Base-by-base conservation (phyloP, 2,329 filamentous ascomycete species). In the Pseudopithomyces chartarum region DNA sequence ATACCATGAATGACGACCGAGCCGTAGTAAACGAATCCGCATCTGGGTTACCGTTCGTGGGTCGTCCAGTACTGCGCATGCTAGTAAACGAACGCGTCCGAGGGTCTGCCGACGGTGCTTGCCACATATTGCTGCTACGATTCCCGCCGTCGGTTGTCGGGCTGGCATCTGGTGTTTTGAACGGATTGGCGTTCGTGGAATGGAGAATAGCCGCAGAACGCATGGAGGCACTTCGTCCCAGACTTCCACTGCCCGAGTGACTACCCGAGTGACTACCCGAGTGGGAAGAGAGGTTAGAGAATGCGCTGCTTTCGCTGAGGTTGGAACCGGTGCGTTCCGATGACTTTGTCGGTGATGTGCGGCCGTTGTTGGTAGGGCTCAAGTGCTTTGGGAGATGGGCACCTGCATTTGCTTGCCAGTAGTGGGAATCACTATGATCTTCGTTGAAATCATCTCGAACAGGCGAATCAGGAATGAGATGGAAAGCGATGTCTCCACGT, bases 251-350 rank as follows among this genome's bases (percentile, higher is more conserved):
- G 5, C 68, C 66, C 2, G 79, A n/a, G n/a, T n/a, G n/a, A n/a
- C n/a, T n/a, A n/a, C n/a, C n/a, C n/a, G n/a, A n/a, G n/a, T n/a
- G n/a, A 11, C 63, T 69, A 5, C 68, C 66, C 2, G 79, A 80
- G 11, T 69, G 68, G 33, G 77, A 78, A 2, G 81, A 82, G 0
- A 78, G 58, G 39, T 71, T 71, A 5, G 80, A 82, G 6, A 70
- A 70, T 5, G 73, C 71, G 20, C 83, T 85, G 8, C 73, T 73
- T 12, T 86, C 84, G 53, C 83, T 86, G 3, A 87, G 73, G 29
- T 80, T 83, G 0, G 84, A 86, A 2, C 78, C 78, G 2, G 84
- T 87, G 19, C 84, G 80, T 34, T 86, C 83, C 39, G 78, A 69
- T 6, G 77, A 81, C 58, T 82, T 83, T 2, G 81, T 78, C 0